Evolutionary conservation across 192 early-diverging fungal genomes (phyloP), one percentile per base, ranked within the genome.

Genomic region (Borealophlyctis nickersoniae): DNA sequence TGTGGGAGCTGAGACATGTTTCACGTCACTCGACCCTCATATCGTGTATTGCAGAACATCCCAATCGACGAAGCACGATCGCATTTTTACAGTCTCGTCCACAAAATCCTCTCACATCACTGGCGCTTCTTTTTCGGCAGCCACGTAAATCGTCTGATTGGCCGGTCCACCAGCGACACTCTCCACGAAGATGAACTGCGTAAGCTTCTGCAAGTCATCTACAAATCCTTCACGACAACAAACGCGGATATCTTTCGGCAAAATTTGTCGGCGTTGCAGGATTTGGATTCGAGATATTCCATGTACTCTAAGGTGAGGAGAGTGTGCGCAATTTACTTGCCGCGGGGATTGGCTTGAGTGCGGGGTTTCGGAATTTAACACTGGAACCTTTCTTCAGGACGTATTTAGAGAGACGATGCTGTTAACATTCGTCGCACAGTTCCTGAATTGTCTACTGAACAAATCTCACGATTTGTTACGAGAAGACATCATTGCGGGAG

Each of bases 211-310:
- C 32, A 65, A 55, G 68, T 65, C 0, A 11, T 5, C 1, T 14
- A 36, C 0, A 49, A 55, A 55, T 64, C 67, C 28, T 65, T 69
- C 36, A 33, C 35, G 19, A 53, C 36, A 22, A n/a, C 62, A 27
- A 69, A 70, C 39, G 51, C 62, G 31, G 68, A 70, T 28, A 51
- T 70, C 4, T 63, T 70, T 33, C 28, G 53, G 54, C 61, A 70
- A 35, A 64, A 70, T 36, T 30, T 70, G 39, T 24, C 35, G n/a
- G 35, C 33, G n/a, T 61, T 70, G 3, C 31, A 55, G 14, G 11
- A 35, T 11, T 32, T 70, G 16, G 55, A 70, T 30, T 19, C 53
- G 33, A 70, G 58, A 31, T 63, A 55, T 31, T 34, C 28, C 23
- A 31, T 70, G 24, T 70, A 56, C 45, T 52, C 24, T 13, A 70